Percentiles rank a stretch among this genome's conserved stretches.
These are phyloP conservation scores for Termitomyces sp. DNA, from an alignment of 768 basidiomycete species.

Conservation along the genomic window DNA sequence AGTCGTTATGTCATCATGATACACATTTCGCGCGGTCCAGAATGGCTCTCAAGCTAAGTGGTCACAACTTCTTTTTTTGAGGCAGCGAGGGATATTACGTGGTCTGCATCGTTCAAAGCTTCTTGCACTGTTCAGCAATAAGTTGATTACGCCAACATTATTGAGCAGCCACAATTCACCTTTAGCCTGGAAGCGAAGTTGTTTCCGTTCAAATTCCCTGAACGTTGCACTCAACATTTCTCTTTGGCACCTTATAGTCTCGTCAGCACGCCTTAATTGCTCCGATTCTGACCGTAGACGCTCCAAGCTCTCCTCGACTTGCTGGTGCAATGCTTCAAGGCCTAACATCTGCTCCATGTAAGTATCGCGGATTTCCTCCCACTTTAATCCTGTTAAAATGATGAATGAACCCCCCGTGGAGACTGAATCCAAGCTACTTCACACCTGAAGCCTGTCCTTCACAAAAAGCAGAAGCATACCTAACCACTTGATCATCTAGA, in stretches of 20 bases:
- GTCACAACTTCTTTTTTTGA: slow-evolving; percentile 12
- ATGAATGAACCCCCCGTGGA: not conserved
- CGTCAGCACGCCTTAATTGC: slow-evolving; percentile 36
- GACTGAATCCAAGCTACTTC: not conserved
- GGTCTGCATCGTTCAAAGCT: slow-evolving; percentile 34
- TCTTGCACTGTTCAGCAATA: slow-evolving; percentile 28
- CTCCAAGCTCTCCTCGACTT: slow-evolving; percentile 41
- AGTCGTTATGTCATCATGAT: not conserved
- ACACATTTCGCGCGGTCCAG: not conserved
- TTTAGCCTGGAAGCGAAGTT: slow-evolving; percentile 35
- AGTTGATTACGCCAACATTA: not conserved
- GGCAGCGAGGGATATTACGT: slow-evolving; percentile 25
- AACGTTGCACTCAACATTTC: slow-evolving; percentile 33
- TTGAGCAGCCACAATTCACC: slow-evolving; percentile 20
- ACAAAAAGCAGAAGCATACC: slow-evolving; percentile 33
- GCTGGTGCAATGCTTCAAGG: slow-evolving; percentile 49
- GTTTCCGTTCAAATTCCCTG: slow-evolving; percentile 36
- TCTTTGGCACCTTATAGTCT: slow-evolving; percentile 33
- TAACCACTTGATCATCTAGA: slow-evolving; percentile 49
- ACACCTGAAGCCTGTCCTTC: slow-evolving; percentile 33
- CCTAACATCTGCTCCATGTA: slow-evolving; percentile 61
- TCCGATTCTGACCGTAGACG: slow-evolving; percentile 38
- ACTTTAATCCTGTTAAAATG: slow-evolving; percentile 43
- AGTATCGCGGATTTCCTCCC: slow-evolving; percentile 48
- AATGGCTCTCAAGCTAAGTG: not conserved